These are phyloP conservation scores for Ascochyta viciae-villosae DNA, from an alignment of 2,329 filamentous ascomycete genomes.

Conservation along the genomic window DNA sequence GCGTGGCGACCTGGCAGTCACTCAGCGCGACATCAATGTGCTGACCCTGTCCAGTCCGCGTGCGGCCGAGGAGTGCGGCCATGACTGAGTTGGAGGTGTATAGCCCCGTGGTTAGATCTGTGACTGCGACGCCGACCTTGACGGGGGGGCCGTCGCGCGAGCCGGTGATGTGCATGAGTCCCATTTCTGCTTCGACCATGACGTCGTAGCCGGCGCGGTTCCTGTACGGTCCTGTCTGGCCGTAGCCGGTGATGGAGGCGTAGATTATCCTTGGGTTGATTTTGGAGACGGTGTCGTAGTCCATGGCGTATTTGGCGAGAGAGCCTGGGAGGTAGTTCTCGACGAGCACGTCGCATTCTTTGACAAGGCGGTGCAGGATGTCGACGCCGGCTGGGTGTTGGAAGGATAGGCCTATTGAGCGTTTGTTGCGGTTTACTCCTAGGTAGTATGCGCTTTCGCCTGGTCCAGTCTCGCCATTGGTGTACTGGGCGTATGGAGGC, in stretches of 20 bases:
- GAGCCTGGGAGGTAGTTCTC: slow-evolving; percentile 95
- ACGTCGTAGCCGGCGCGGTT: slow-evolving; percentile 94
- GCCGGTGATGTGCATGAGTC: slow-evolving; percentile 98
- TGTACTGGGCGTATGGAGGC: slow-evolving; percentile 87
- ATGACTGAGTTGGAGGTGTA: slow-evolving; percentile 97
- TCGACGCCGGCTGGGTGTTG: slow-evolving; percentile 82
- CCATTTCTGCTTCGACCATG: slow-evolving; percentile 99
- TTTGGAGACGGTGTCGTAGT: slow-evolving; percentile 79
- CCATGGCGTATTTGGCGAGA: slow-evolving; percentile 88
- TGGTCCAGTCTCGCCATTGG: slow-evolving; percentile 66
- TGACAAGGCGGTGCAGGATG: slow-evolving; percentile 83
- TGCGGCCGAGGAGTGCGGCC: slow-evolving; percentile 83
- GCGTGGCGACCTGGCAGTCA: slow-evolving; percentile 92
- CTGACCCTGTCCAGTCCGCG: slow-evolving; percentile 79
- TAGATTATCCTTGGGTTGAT: slow-evolving; percentile 92
- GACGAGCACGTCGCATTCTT: slow-evolving; percentile 88
- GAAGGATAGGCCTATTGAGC: slow-evolving; percentile 90
- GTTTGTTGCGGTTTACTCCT: slow-evolving; percentile 96
- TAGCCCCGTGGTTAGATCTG: slow-evolving; percentile 91
- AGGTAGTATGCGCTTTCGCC: slow-evolving; percentile 97
- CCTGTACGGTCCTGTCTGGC: slow-evolving; percentile 90
- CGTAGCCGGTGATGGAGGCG: slow-evolving; percentile 95
- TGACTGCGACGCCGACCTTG: slow-evolving; percentile 97
- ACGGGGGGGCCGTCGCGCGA: slow-evolving; percentile 86
- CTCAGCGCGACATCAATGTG: slow-evolving; percentile 91